Conservation (phyloP, 768 basidiomycete genomes). For the Mycena pura region DNA sequence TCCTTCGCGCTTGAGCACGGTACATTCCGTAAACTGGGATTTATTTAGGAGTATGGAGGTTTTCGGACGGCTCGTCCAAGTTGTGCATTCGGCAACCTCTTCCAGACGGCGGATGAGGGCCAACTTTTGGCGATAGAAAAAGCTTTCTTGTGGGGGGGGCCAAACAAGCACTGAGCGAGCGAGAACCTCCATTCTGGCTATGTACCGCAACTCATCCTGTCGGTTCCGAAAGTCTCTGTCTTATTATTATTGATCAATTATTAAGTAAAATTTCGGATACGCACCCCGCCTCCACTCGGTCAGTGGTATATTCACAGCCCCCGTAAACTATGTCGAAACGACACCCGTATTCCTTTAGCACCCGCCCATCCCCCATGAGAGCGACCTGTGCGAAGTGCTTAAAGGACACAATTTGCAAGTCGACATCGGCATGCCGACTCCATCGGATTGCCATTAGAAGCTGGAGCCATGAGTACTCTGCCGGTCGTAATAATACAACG, state of each 20-base stretch:
- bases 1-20: background rate
- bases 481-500: background rate
- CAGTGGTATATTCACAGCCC: too few species aligned
- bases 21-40: background rate
- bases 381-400: too few species aligned
- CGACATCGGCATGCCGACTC: too few species aligned
- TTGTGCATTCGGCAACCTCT: background rate
- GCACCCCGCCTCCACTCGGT: background rate
- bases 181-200: background rate
- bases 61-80: background rate
- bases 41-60: background rate
- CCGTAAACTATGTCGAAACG: too few species aligned
- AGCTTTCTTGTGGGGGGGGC: background rate
- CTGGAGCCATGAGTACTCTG: background rate
- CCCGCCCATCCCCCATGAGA: too few species aligned
- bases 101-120: background rate
- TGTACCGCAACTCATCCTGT: background rate
- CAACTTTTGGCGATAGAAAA: background rate
- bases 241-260: background rate
- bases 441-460: background rate
- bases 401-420: too few species aligned
- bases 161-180: background rate
- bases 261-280: background rate
- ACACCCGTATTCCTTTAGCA: too few species aligned
- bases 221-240: background rate